Evolutionary conservation across 768 basidiomycete species (phyloP), one percentile per base, ranked within the genome.

Genomic region (Leccinum variicolor): DNA sequence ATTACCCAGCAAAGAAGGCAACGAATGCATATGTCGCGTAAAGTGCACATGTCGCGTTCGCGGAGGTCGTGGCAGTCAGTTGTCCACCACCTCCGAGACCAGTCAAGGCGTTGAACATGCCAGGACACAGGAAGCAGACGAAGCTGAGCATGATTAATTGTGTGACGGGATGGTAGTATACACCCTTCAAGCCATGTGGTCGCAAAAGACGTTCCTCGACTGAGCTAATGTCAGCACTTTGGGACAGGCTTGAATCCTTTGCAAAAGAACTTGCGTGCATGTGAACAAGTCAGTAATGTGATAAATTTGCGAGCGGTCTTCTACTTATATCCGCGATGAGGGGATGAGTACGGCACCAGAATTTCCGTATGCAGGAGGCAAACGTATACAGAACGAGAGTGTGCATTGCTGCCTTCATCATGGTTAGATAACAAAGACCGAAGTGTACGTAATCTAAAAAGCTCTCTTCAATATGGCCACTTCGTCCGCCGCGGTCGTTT

Each of bases 61-160:
- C 86, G 64, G 80, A 81, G 7, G 84, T 87, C 5, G 76, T 77
- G 3, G 81, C 62, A 63, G 90, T 83, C 39, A 89, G 64, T 71
- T 87, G 87, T 0, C 91, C 91, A 48, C 87, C 90, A 45, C 80
- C 89, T 3, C 91, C 90, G 52, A 94, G 77, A 34, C 90, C 88
- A 55, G 84, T 89, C 64, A 90, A 74, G 8, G 88, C 84, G 65
- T 91, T 90, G 75, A 89, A 91, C 49, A 90, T 78, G 50, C 89
- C 88, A 72, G 71, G 71, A 58, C 73, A 74, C 66, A 79, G 71
- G 67, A 81, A 80, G 43, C 87, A 88, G 49, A 89, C 83, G 50
- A 90, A 78, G 46, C 86, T 88, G 49, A 89, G 78, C 77, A 90
- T 77, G 56, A 86, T 68, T 2, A 77, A 76, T 70, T 87, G 85